A percentile compares a stretch with the other conserved stretches of the same genome.
These are phyloP conservation scores for Endoconidiophora polonica DNA, from an alignment of 2,329 filamentous ascomycete genomes.

Conservation along the genomic window DNA sequence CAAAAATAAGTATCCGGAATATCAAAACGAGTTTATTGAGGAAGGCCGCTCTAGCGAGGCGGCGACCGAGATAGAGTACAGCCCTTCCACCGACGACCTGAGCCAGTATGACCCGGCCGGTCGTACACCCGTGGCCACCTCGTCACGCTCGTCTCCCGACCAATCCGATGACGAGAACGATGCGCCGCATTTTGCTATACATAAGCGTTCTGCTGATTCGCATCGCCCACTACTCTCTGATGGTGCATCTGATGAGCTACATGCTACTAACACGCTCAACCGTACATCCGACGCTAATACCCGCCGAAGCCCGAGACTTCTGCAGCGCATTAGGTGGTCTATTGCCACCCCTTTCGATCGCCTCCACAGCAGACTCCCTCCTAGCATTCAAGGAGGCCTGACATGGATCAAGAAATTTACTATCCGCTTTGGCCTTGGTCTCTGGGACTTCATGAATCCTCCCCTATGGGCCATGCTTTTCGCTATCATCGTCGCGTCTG, in stretches of 20 bases:
- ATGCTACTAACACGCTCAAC: background rate
- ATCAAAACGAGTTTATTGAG: slow-evolving; percentile 36
- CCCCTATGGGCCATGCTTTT: slow-evolving; percentile 93
- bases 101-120: slow-evolving; percentile 37
- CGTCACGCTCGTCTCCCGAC: slow-evolving; percentile 32
- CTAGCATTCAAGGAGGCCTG: background rate
- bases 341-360: background rate
- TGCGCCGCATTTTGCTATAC: slow-evolving; percentile 10
- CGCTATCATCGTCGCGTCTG: slow-evolving; percentile 78
- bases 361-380: background rate
- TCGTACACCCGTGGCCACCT: slow-evolving; percentile 34
- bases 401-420: background rate
- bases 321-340: background rate
- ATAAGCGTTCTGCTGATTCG: slow-evolving; percentile 8
- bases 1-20: slow-evolving; percentile 53
- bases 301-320: background rate
- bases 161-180: slow-evolving; percentile 31
- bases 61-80: slow-evolving; percentile 31
- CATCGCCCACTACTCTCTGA: slow-evolving; percentile 4
- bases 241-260: background rate
- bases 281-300: background rate
- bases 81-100: slow-evolving; percentile 24
- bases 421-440: slow-evolving; percentile 38
- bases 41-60: slow-evolving; percentile 20
- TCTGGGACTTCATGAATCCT: slow-evolving; percentile 96